Conservation (phyloP, 225 moss, liverwort and hornwort species). For the Marchantia paleacea region DNA sequence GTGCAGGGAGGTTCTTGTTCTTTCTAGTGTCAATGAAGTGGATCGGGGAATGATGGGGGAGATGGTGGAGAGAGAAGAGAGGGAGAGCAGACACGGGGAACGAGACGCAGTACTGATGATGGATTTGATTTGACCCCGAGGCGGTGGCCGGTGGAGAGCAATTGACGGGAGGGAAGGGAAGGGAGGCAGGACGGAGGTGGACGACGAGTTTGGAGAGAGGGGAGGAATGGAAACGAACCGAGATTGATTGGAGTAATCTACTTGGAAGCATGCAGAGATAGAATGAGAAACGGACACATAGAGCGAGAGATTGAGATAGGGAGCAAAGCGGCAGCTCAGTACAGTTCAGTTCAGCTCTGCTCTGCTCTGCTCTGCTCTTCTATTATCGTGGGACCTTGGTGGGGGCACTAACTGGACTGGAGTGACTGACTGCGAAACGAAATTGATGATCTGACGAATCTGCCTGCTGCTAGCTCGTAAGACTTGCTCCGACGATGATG, state of each 20-base stretch:
- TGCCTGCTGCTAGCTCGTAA: slow-evolving; percentile 6
- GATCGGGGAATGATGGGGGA: background rate
- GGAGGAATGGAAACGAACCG: background rate
- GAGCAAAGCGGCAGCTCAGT: background rate
- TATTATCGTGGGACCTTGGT: background rate
- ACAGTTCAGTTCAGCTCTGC: background rate
- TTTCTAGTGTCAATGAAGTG: background rate
- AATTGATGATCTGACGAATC: background rate
- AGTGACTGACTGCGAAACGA: background rate
- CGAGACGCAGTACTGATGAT: background rate
- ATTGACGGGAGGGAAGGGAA: background rate
- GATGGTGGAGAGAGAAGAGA: background rate
- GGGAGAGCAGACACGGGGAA: background rate
- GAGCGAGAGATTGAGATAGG: background rate
- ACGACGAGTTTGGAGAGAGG: background rate
- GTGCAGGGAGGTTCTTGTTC: background rate
- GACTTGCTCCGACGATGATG: background rate
- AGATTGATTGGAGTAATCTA: background rate
- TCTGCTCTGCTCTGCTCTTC: no score
- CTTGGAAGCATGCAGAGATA: background rate
- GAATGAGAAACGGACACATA: no score
- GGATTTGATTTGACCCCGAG: background rate
- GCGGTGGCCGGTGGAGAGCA: background rate
- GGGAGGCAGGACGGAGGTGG: background rate
- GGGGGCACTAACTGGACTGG: background rate